phyloP scores from a whole-genome alignment of 2,329 filamentous ascomycete genomes.

The Diplodia scrobiculata region DNA sequence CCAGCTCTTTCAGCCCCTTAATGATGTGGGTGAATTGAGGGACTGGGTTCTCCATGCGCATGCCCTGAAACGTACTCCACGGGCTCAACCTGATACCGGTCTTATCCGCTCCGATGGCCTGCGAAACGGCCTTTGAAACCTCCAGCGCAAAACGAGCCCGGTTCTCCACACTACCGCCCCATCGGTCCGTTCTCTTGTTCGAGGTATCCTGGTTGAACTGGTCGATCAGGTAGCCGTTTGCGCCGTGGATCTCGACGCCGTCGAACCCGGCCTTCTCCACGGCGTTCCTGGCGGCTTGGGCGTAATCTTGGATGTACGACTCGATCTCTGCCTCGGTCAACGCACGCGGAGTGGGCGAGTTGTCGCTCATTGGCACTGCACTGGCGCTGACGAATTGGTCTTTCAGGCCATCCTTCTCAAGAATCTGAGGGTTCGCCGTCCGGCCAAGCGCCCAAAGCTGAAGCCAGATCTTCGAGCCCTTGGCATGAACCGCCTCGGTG shows the following conservation, averaged over 20 bases:
- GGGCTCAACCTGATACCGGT: slow-evolving; percentile 63
- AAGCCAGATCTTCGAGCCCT: slow-evolving; percentile 61
- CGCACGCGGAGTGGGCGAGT: slow-evolving; percentile 40
- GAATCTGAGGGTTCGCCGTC: slow-evolving; percentile 48
- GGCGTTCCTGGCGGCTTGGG: slow-evolving; percentile 50
- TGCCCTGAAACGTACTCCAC: slow-evolving; percentile 63
- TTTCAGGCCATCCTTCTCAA: slow-evolving; percentile 38
- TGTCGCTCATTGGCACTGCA: slow-evolving; percentile 41
- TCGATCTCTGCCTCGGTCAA: slow-evolving; percentile 48
- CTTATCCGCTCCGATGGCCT: slow-evolving; percentile 56
- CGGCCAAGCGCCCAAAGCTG: slow-evolving; percentile 67
- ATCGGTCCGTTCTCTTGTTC: slow-evolving; percentile 58
- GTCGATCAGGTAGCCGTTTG: slow-evolving; percentile 68
- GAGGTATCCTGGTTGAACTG: slow-evolving; percentile 64
- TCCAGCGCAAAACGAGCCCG: slow-evolving; percentile 58
- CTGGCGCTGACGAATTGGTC: slow-evolving; percentile 37
- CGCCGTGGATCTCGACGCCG: slow-evolving; percentile 60
- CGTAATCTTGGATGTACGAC: slow-evolving; percentile 44
- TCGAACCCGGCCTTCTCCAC: slow-evolving; percentile 59
- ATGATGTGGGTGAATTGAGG: slow-evolving; percentile 65
- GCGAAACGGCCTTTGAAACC: slow-evolving; percentile 54
- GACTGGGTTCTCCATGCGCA: slow-evolving; percentile 64
- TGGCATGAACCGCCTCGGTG: slow-evolving; percentile 64
- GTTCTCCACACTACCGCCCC: slow-evolving; percentile 55
- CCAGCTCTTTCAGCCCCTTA: slow-evolving; percentile 53